A percentile compares a stretch with the other conserved stretches of the same genome.
phyloP scores from a whole-genome alignment of 208 protist species.

The Crithidia fasciculata region DNA sequence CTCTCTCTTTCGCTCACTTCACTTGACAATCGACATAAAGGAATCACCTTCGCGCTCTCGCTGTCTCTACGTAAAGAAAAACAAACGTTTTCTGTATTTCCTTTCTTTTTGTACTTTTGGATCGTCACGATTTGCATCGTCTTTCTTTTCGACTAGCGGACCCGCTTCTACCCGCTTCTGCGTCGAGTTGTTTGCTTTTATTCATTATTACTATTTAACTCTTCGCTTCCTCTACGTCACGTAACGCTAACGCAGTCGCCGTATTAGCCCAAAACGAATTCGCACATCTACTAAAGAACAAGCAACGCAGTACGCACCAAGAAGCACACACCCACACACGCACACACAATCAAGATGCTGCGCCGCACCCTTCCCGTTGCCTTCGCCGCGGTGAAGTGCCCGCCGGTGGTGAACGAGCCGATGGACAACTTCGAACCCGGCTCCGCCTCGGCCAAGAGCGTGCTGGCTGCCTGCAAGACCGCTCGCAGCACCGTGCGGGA shows the following conservation, averaged over 20 bases:
- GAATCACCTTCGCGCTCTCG: too few species aligned
- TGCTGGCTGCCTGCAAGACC: constrained; percentile 75
- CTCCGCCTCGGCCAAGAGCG: constrained; percentile 57
- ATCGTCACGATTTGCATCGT: not conserved
- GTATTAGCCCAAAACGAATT: too few species aligned
- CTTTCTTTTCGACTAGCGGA: too few species aligned
- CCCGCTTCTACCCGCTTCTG: too few species aligned
- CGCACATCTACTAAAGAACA: not conserved
- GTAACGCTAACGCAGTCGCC: too few species aligned
- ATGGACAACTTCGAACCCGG: constrained; percentile 90
- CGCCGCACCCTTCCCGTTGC: constrained; percentile 65
- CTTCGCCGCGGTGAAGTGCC: constrained; percentile 67
- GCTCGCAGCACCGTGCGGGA: constrained; percentile 62
- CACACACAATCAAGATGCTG: constrained; percentile 50
- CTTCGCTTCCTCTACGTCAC: too few species aligned
- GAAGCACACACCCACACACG: constrained; percentile 11
- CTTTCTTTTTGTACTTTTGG: not conserved
- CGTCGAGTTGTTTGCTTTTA: too few species aligned
- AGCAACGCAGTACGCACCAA: constrained; percentile 9
- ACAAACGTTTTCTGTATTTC: not conserved
- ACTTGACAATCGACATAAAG: not conserved
- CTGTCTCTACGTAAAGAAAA: not conserved
- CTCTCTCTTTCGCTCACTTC: not conserved
- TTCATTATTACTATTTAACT: too few species aligned
- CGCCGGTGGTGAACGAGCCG: constrained; percentile 83